Evolutionary conservation across 306 rosid genomes (phyloP).

Genomic region (Glycyrrhiza uralensis): DNA sequence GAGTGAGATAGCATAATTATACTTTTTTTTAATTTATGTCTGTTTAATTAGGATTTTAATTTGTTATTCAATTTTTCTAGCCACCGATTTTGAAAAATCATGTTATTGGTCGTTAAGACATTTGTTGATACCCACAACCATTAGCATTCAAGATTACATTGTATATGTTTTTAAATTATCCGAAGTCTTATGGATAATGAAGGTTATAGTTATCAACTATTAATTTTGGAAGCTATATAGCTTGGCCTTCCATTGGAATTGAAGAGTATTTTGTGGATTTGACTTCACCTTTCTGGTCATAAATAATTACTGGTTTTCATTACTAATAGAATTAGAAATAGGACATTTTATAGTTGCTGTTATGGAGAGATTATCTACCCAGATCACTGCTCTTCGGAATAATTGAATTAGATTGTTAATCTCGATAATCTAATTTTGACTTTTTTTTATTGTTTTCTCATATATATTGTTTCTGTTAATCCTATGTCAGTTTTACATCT

Average conservation of each 20-base stretch:
- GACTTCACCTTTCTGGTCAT: neutral
- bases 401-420: neutral
- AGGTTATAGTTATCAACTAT: neutral
- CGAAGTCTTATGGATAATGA: neutral
- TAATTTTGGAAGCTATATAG: neutral
- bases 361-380: conserved; percentile 7
- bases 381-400: neutral
- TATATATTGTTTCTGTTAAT: neutral
- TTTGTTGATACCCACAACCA: neutral
- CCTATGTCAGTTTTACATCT: conserved; percentile 12
- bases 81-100: neutral
- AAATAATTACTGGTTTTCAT: neutral
- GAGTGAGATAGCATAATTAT: neutral
- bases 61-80: neutral
- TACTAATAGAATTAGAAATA: conserved; percentile 1
- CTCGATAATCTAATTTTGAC: neutral
- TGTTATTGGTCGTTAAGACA: neutral
- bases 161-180: conserved; percentile 1
- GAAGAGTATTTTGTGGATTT: conserved; percentile 5
- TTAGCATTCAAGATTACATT: conserved; percentile 17
- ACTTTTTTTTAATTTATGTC: neutral
- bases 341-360: conserved; percentile 5
- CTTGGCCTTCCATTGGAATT: conserved; percentile 14
- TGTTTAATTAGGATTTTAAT: neutral
- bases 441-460: neutral